Evolutionary conservation across 345 rosid species (phyloP), one percentile per base, ranked within the genome.

Genomic region (Rhodamnia rubescens): DNA sequence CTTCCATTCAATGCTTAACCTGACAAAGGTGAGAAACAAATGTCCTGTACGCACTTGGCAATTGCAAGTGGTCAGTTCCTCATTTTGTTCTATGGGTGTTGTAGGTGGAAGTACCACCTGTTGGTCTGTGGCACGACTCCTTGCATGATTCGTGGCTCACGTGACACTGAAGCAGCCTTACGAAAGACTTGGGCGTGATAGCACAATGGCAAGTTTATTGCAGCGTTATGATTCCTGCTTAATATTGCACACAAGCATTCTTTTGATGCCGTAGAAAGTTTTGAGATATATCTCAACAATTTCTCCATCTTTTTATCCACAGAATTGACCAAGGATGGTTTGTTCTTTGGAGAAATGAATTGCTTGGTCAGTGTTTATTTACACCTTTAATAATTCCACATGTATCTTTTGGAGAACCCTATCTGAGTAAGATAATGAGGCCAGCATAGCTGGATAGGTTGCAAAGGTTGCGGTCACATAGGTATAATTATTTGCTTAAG

Each of bases 121-220:
- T 89, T 98, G 90, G 99, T 98, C 89, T 98, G 98, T 88, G 98
- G 99, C 88, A 96, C 99, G 86, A 94, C 98, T 86, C 99, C 99
- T 87, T 96, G 99, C 89, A 98, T 96, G 99, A 90, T 96, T 82
- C 92, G 93, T 85, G 98, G 99, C 82, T 95, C 99, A 83, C 90
- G 95, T 74, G 99, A 93, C 53, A 95, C 94, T 55, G 99, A 98
- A 92, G 93, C 90, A 81, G 93, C 96, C 85, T 90, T 96, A 82
- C 95, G 88, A 93, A 95, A 87, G 99, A 95, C 90, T 92, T 95
- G 93, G 98, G 98, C 86, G 98, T 94, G 84, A 92, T 36, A 94
- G 90, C 99, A 97, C 89, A 94, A 93, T 89, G 98, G 99, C 95
- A 85, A 90, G 89, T 64, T 83, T 82, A 61, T 27, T 29, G 22